phyloP scores from a whole-genome alignment of 306 rosid species.

The Inga leiocalycina region DNA sequence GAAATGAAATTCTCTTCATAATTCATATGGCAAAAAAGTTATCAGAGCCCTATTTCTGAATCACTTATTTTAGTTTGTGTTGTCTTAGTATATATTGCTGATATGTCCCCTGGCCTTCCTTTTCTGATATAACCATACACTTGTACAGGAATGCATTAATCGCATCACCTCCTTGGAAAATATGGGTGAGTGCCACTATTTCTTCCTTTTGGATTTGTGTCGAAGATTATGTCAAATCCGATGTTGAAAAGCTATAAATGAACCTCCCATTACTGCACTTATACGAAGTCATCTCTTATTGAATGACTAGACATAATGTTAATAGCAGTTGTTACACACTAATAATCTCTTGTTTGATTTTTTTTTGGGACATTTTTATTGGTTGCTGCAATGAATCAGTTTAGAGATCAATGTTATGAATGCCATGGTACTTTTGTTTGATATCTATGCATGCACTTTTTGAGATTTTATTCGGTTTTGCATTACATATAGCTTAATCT shows the following conservation, averaged over 20 bases:
- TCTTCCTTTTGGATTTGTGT: background rate
- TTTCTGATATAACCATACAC: constrained; percentile 26
- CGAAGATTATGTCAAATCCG: background rate
- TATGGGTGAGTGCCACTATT: constrained; percentile 58
- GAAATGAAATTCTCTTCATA: background rate
- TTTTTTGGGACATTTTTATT: background rate
- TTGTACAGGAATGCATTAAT: constrained; percentile 89
- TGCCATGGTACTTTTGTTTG: background rate
- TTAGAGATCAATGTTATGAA: background rate
- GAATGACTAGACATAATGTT: background rate
- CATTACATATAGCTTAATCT: background rate
- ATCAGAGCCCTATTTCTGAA: background rate
- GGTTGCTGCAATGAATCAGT: background rate
- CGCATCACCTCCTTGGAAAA: constrained; percentile 83
- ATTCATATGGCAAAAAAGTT: background rate
- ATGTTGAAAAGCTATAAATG: background rate
- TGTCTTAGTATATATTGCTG: constrained; percentile 1
- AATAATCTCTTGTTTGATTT: background rate
- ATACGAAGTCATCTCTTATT: background rate
- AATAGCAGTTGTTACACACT: background rate
- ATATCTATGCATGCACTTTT: background rate
- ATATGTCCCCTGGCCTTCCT: background rate
- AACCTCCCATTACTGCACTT: constrained; percentile 5
- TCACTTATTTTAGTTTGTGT: constrained; percentile 22
- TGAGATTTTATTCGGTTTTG: background rate